Evolutionary conservation across 2,329 filamentous ascomycete genomes (phyloP).

Genomic region (Dothistroma septosporum): DNA sequence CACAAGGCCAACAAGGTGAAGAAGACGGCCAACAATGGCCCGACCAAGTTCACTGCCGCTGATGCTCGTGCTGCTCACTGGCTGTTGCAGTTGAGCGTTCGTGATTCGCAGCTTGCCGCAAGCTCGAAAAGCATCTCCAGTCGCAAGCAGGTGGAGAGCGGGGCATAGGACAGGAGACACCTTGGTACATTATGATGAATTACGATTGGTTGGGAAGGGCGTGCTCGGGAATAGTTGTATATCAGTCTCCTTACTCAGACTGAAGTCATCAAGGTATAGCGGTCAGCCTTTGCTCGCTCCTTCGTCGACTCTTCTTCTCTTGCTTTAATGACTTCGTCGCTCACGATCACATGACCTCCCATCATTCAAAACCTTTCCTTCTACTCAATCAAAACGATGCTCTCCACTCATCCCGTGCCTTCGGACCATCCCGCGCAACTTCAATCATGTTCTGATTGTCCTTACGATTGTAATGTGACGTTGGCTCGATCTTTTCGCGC

Average conservation of each 20-base stretch:
- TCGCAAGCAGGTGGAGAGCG: neutral
- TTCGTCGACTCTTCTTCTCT: neutral
- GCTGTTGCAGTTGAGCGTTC: constrained; percentile 23
- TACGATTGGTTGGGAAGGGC: neutral
- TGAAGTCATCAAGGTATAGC: neutral
- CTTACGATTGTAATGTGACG: neutral
- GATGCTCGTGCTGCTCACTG: constrained; percentile 26
- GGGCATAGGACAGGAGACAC: neutral
- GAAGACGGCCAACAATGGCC: neutral
- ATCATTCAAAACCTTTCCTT: neutral
- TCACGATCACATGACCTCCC: neutral
- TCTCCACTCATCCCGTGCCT: neutral
- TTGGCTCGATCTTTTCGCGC: neutral
- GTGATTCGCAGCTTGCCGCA: constrained; percentile 23
- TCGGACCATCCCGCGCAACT: neutral
- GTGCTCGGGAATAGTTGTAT: neutral
- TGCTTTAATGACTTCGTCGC: neutral
- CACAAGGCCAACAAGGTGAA: neutral
- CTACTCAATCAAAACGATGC: neutral
- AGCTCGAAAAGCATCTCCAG: neutral
- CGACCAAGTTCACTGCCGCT: constrained; percentile 17
- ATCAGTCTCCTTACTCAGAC: neutral
- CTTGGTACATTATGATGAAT: neutral
- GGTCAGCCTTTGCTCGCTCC: neutral
- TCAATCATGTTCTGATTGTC: neutral